These are phyloP conservation scores for Telopea speciosissima DNA, from an alignment of 177 flowering plant genomes.

Conservation along the genomic window DNA sequence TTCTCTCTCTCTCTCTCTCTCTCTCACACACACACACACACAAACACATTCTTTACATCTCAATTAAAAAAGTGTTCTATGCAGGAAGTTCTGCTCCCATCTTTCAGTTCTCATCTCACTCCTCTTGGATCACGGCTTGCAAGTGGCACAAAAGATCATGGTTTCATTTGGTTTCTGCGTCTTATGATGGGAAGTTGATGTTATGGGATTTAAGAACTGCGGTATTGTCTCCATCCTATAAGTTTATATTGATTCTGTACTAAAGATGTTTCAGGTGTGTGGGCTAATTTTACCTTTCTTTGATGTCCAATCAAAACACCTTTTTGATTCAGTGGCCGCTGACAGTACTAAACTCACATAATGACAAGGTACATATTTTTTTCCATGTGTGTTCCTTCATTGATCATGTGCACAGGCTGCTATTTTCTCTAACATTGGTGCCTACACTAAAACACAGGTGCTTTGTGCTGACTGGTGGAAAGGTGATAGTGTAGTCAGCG, in stretches of 20 bases:
- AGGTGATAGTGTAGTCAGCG: slow-evolving; percentile 73
- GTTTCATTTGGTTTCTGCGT: slow-evolving; percentile 77
- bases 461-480: slow-evolving; percentile 97
- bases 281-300: neutral
- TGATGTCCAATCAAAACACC: slow-evolving; percentile 6
- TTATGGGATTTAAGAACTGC: slow-evolving; percentile 95
- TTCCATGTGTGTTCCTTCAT: neutral
- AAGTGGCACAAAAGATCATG: slow-evolving; percentile 80
- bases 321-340: slow-evolving; percentile 78
- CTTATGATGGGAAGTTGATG: slow-evolving; percentile 93
- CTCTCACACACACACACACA: too few relatives aligned
- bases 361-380: slow-evolving; percentile 59
- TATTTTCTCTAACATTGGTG: neutral
- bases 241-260: neutral
- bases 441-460: slow-evolving; percentile 40
- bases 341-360: slow-evolving; percentile 64
- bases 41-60: neutral
- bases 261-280: neutral
- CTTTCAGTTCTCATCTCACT: slow-evolving; percentile 75
- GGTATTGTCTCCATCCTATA: slow-evolving; percentile 32
- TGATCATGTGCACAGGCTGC: neutral
- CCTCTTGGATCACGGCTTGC: slow-evolving; percentile 87
- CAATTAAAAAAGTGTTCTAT: slow-evolving; percentile 7
- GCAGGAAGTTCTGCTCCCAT: slow-evolving; percentile 78
- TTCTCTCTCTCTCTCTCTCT: slow-evolving; percentile 11